Percentiles rank a stretch among this genome's conserved stretches.
Evolutionary conservation across 352 stramenopile genomes (phyloP).

Genomic region (Phytophthora sojae): DNA sequence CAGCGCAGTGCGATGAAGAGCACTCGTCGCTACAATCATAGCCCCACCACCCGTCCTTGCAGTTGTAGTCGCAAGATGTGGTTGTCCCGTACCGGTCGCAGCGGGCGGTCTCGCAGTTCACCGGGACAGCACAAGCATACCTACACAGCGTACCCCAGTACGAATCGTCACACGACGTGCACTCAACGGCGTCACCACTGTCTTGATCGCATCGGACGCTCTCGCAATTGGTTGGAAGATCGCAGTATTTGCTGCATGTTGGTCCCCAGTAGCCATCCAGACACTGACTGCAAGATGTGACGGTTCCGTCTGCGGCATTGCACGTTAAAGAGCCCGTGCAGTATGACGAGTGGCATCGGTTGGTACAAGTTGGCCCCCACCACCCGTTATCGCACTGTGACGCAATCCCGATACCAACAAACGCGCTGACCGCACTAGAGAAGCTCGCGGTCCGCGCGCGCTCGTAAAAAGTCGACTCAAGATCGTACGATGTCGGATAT

Average conservation of each 20-base stretch:
- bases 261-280: background rate
- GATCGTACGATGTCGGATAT: background rate
- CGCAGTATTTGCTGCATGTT: background rate
- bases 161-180: background rate
- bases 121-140: too few species aligned
- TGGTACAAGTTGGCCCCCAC: background rate
- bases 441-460: background rate
- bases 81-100: too few species aligned
- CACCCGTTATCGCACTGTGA: background rate
- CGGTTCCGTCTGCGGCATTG: constrained; percentile 1
- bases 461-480: background rate
- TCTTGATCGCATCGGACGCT: background rate
- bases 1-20: too few species aligned
- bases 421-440: background rate
- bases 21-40: too few species aligned
- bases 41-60: too few species aligned
- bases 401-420: background rate
- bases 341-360: background rate
- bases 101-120: too few species aligned
- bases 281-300: background rate
- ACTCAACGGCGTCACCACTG: background rate
- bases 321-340: background rate
- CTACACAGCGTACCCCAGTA: background rate
- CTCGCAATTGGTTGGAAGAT: background rate
- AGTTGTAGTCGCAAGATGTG: too few species aligned